Evolutionary conservation across 140 eudicot species (phyloP).

Genomic region (Ambrosia hybrid): DNA sequence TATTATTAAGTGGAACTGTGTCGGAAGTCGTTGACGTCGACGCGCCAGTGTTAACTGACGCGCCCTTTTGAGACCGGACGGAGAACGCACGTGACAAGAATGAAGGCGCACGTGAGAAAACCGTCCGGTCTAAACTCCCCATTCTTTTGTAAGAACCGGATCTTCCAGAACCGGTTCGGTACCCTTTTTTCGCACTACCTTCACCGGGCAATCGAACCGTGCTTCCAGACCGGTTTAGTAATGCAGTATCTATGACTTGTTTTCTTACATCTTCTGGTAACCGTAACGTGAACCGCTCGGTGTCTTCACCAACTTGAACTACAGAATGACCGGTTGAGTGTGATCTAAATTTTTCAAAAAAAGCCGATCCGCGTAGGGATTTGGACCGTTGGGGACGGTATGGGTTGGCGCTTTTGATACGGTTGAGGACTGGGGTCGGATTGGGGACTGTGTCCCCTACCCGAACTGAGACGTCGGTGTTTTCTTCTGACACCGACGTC

Average conservation of each 20-base stretch:
- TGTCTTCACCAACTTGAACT: constrained; percentile 41
- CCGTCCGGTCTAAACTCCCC: constrained; percentile 59
- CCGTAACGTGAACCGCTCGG: constrained; percentile 45
- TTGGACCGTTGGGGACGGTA: not conserved
- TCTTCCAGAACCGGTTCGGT: too few species aligned
- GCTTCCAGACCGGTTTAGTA: constrained; percentile 42
- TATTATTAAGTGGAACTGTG: constrained; percentile 24
- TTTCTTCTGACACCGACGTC: too few species aligned
- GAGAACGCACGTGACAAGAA: constrained; percentile 55
- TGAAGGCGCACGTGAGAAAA: constrained; percentile 52
- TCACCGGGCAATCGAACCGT: constrained; percentile 33
- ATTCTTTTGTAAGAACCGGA: constrained; percentile 24
- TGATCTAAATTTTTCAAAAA: constrained; percentile 39
- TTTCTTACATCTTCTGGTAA: constrained; percentile 53
- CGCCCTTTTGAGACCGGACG: constrained; percentile 42
- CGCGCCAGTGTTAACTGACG: constrained; percentile 28
- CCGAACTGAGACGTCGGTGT: too few species aligned
- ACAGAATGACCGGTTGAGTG: constrained; percentile 57
- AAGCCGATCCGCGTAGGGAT: constrained; percentile 28
- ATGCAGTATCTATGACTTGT: constrained; percentile 36
- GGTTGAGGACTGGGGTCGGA: too few species aligned
- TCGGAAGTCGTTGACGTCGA: constrained; percentile 30
- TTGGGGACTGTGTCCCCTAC: too few species aligned
- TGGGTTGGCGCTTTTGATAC: too few species aligned
- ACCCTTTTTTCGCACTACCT: constrained; percentile 29